Conservation (phyloP, 768 basidiomycete species). For the Leccinum longicurvipes region DNA sequence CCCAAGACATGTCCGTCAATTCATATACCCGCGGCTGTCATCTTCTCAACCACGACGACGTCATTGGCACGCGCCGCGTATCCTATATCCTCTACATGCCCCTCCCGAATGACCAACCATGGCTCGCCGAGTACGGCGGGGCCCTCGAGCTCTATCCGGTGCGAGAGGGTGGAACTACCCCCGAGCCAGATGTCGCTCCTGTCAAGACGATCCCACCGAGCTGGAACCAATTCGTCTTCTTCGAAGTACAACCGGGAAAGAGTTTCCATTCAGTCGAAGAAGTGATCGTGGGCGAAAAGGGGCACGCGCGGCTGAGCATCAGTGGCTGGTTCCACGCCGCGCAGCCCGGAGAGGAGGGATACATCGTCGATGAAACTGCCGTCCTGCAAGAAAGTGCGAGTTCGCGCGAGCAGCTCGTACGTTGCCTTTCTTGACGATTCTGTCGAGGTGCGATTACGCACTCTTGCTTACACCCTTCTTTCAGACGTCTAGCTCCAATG, state of each 20-base stretch:
- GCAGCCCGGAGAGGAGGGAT: slow-evolving; percentile 88
- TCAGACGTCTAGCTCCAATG: slow-evolving; percentile 60
- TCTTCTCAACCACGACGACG: slow-evolving; percentile 97
- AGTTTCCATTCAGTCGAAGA: slow-evolving; percentile 98
- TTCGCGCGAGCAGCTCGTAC: slow-evolving; percentile 89
- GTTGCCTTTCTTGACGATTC: slow-evolving; percentile 31
- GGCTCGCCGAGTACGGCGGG: slow-evolving; percentile 91
- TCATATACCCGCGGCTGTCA: slow-evolving; percentile 90
- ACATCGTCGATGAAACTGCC: slow-evolving; percentile 47
- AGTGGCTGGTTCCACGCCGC: slow-evolving; percentile 98
- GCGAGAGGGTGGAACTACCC: slow-evolving; percentile 48
- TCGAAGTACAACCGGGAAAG: slow-evolving; percentile 89
- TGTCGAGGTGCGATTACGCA: slow-evolving; percentile 2
- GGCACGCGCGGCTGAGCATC: slow-evolving; percentile 76
- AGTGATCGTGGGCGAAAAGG: slow-evolving; percentile 78
- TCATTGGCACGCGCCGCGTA: slow-evolving; percentile 89
- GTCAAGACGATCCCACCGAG: slow-evolving; percentile 68
- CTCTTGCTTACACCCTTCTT: slow-evolving; percentile 7
- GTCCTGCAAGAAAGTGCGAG: slow-evolving; percentile 71
- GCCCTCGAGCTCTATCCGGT: slow-evolving; percentile 91
- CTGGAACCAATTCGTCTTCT: slow-evolving; percentile 89
- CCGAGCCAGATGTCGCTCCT: slow-evolving; percentile 67
- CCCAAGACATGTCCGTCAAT: slow-evolving; percentile 95
- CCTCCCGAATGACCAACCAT: slow-evolving; percentile 63
- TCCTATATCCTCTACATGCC: slow-evolving; percentile 98